phyloP scores from a whole-genome alignment of 2,329 filamentous ascomycete species.

The Fusarium sp. region DNA sequence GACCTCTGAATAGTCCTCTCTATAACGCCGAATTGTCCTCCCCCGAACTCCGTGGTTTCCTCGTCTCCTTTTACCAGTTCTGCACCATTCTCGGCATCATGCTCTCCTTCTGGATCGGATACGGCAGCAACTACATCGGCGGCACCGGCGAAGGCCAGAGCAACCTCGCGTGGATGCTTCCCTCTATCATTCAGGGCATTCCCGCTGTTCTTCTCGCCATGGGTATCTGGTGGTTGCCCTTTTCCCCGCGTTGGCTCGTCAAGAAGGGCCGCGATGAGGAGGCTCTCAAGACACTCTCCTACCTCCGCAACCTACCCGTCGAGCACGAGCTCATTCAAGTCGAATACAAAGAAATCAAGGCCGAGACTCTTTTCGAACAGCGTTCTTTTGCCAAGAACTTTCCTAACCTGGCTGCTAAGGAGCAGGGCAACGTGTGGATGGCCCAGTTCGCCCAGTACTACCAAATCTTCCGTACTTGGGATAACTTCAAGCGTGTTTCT shows the following conservation, averaged over 20 bases:
- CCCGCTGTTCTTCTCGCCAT: conserved; percentile 68
- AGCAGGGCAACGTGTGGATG: conserved; percentile 59
- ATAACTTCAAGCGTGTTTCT: conserved; percentile 73
- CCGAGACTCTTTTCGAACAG: conserved; percentile 83
- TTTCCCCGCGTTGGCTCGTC: conserved; percentile 82
- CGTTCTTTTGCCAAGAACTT: conserved; percentile 74
- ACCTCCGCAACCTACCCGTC: conserved; percentile 72
- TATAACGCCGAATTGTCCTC: conserved; percentile 69
- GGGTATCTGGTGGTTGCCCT: conserved; percentile 85
- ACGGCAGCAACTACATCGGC: conserved; percentile 63
- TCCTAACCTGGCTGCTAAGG: conserved; percentile 57
- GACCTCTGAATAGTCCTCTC: conserved; percentile 50
- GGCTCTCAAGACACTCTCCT: conserved; percentile 69
- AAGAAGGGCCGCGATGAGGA: conserved; percentile 80
- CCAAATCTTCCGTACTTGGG: conserved; percentile 51
- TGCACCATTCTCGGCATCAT: conserved; percentile 58
- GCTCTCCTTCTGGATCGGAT: conserved; percentile 64
- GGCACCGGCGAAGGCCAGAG: conserved; percentile 60
- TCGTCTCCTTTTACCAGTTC: conserved; percentile 78
- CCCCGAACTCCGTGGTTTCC: conserved; percentile 75
- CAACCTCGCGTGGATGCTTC: conserved; percentile 61
- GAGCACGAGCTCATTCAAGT: conserved; percentile 79
- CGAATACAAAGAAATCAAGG: conserved; percentile 86
- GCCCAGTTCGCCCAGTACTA: conserved; percentile 65
- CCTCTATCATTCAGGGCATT: conserved; percentile 61